Percentiles rank a stretch among this genome's conserved stretches.
phyloP scores from a whole-genome alignment of 169 alveolate species.

The Plasmodium fragile region DNA sequence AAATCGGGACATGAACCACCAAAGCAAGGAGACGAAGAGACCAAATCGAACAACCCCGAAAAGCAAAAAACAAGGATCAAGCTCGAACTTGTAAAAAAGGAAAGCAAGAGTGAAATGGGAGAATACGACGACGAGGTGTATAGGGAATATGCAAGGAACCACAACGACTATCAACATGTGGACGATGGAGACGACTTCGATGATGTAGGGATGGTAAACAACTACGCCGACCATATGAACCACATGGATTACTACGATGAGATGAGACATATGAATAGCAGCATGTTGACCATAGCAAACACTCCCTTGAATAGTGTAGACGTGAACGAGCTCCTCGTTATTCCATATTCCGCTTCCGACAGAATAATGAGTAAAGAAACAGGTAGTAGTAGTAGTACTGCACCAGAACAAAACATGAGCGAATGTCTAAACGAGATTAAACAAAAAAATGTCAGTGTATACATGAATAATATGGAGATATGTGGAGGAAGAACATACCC shows the following conservation, averaged over 20 bases:
- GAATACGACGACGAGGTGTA: slow-evolving; percentile 30
- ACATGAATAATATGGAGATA: slow-evolving; percentile 62
- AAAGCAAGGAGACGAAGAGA: slow-evolving; percentile 3
- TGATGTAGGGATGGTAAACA: neutral
- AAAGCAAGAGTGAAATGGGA: slow-evolving; percentile 4
- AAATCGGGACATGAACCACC: neutral
- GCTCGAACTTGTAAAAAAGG: neutral
- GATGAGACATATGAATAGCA: neutral
- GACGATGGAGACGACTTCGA: neutral
- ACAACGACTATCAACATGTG: neutral
- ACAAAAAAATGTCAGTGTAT: slow-evolving; percentile 28
- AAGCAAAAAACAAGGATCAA: neutral
- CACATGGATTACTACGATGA: slow-evolving; percentile 30
- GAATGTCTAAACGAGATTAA: slow-evolving; percentile 57
- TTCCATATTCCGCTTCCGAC: slow-evolving; percentile 43
- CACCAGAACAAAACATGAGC: slow-evolving; percentile 6
- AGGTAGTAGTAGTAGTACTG: neutral
- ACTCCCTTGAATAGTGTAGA: slow-evolving; percentile 16
- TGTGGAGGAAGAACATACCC: slow-evolving; percentile 64
- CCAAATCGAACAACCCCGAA: neutral
- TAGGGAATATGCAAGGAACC: slow-evolving; percentile 5
- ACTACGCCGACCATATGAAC: neutral
- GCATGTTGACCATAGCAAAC: neutral
- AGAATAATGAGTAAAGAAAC: slow-evolving; percentile 36
- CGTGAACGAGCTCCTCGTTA: slow-evolving; percentile 59